A percentile compares a stretch with the other conserved stretches of the same genome.
Conservation (phyloP, 2,329 filamentous ascomycete genomes). For the Graphilbum ipis-grandicollis region DNA sequence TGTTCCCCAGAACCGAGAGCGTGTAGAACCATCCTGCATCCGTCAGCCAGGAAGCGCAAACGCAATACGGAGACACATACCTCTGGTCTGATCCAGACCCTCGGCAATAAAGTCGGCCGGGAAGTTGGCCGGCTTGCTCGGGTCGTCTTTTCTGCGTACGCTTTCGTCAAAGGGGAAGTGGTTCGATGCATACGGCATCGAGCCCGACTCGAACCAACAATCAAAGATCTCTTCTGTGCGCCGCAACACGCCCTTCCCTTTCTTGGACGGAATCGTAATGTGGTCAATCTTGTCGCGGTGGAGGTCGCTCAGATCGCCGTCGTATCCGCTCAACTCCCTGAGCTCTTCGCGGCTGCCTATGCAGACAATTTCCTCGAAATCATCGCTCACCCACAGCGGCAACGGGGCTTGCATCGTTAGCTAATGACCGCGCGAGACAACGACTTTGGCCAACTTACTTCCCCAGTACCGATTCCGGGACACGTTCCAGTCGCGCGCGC, state of each 20-base stretch:
- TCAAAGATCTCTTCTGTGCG: conserved; percentile 46
- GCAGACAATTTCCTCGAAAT: conserved; percentile 72
- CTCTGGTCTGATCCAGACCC: conserved; percentile 58
- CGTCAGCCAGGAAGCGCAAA: neutral
- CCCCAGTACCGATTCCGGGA: conserved; percentile 93
- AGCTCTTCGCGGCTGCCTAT: conserved; percentile 74
- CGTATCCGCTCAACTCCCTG: conserved; percentile 69
- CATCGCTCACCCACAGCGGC: conserved; percentile 62
- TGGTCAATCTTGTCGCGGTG: conserved; percentile 87
- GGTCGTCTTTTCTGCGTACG: conserved; percentile 69
- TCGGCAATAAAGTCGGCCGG: conserved; percentile 35
- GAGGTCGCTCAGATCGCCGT: conserved; percentile 67
- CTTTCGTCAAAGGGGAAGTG: conserved; percentile 55
- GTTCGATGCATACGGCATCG: conserved; percentile 36
- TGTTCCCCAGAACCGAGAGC: conserved; percentile 69
- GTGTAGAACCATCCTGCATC: conserved; percentile 89
- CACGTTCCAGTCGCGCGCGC: conserved; percentile 90
- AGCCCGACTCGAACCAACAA: conserved; percentile 35
- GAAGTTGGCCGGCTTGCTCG: conserved; percentile 14
- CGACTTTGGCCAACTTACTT: too few species aligned
- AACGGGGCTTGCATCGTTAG: too few species aligned
- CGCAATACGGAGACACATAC: neutral
- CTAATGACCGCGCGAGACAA: too few species aligned
- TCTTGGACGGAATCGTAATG: conserved; percentile 83
- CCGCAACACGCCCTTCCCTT: conserved; percentile 47